Percentiles rank a stretch among this genome's conserved stretches.
Evolutionary conservation across 2,329 filamentous ascomycete species (phyloP).

Genomic region (Exserohilum turcica): DNA sequence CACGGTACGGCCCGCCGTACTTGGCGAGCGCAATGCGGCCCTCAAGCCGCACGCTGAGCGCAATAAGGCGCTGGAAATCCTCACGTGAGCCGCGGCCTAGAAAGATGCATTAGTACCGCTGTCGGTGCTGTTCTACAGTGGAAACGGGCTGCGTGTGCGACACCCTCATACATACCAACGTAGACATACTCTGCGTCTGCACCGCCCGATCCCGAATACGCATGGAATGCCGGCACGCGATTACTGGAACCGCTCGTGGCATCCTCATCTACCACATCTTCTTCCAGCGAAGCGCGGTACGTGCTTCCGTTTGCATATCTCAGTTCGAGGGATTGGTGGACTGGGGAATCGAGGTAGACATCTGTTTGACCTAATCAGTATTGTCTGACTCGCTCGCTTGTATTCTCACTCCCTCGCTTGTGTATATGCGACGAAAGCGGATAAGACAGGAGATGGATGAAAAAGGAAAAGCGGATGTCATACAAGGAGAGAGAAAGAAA

Average conservation of each 20-base stretch:
- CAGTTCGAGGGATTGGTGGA: constrained; percentile 40
- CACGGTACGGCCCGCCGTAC: constrained; percentile 53
- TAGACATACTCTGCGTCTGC: constrained; percentile 55
- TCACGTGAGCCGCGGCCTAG: constrained; percentile 42
- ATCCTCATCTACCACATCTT: constrained; percentile 40
- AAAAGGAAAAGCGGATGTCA: too few species aligned
- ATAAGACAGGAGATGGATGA: too few species aligned
- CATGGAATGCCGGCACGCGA: constrained; percentile 54
- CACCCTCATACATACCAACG: constrained; percentile 49
- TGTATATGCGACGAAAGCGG: too few species aligned
- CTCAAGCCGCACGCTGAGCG: constrained; percentile 49
- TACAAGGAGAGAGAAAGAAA: neutral
- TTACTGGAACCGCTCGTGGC: constrained; percentile 40
- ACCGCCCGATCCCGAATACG: constrained; percentile 53
- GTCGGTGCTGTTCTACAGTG: neutral
- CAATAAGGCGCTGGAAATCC: constrained; percentile 51
- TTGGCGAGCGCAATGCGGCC: constrained; percentile 55
- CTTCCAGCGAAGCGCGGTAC: constrained; percentile 33
- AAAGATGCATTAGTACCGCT: neutral
- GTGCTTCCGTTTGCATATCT: constrained; percentile 39
- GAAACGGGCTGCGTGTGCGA: neutral
- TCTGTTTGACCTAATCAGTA: constrained; percentile 1
- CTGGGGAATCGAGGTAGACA: constrained; percentile 41
- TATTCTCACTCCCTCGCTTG: too few species aligned
- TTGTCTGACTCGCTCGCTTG: too few species aligned